Percentiles rank a stretch among this genome's conserved stretches.
phyloP scores from a whole-genome alignment of 768 basidiomycete genomes.

The Cystobasidium onofrii region DNA sequence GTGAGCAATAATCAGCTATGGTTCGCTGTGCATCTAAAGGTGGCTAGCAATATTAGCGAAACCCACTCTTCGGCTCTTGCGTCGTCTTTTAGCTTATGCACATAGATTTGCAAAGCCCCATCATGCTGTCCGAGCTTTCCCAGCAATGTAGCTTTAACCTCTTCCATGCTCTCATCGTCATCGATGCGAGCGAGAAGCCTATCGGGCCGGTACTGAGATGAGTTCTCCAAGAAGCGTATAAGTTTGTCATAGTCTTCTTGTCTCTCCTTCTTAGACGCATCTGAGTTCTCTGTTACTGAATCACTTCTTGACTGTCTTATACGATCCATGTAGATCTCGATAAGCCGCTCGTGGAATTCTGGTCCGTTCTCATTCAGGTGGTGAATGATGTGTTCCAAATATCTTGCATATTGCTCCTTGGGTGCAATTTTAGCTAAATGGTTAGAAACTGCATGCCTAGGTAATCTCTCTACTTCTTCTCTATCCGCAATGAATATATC shows the following conservation, averaged over 20 bases:
- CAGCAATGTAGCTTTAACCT: slow-evolving; percentile 82
- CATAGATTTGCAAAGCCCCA: slow-evolving; percentile 88
- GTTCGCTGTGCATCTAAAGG: not conserved
- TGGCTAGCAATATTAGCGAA: not conserved
- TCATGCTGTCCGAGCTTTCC: slow-evolving; percentile 86
- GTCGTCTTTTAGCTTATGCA: slow-evolving; percentile 74
- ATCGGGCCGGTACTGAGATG: slow-evolving; percentile 64
- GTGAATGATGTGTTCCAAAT: slow-evolving; percentile 74
- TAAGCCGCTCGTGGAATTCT: slow-evolving; percentile 77
- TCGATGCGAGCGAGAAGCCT: slow-evolving; percentile 70
- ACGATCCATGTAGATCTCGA: slow-evolving; percentile 72
- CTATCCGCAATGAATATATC: slow-evolving; percentile 90
- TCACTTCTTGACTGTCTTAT: slow-evolving; percentile 44
- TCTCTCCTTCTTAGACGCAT: slow-evolving; percentile 47
- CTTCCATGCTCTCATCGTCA: slow-evolving; percentile 67
- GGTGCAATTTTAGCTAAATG: slow-evolving; percentile 66
- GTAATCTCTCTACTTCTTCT: slow-evolving; percentile 68
- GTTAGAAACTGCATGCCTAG: slow-evolving; percentile 63
- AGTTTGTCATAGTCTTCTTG: slow-evolving; percentile 60
- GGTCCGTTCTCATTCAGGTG: slow-evolving; percentile 61
- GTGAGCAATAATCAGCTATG: not conserved
- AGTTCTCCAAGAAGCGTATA: slow-evolving; percentile 64
- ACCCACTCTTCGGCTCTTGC: slow-evolving; percentile 78
- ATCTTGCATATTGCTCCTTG: slow-evolving; percentile 45
- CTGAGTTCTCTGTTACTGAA: slow-evolving; percentile 44